Evolutionary conservation across 108 stramenopile genomes (phyloP).

Genomic region (Fistulifera pelliculosa): DNA sequence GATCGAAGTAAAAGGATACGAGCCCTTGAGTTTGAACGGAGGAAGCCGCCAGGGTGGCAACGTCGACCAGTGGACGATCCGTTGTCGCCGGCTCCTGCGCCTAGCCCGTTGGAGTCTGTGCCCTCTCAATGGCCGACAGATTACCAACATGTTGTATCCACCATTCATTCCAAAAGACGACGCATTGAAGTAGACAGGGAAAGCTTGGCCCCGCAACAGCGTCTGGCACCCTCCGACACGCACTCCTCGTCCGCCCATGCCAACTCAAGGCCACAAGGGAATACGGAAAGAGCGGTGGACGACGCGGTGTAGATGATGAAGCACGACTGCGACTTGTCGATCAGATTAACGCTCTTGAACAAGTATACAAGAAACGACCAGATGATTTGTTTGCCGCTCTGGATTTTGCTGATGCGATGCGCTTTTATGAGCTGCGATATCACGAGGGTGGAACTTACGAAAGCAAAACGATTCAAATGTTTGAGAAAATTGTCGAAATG

Average conservation of each 20-base stretch:
- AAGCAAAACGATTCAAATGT: slow-evolving; percentile 50
- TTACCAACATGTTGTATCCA: neutral
- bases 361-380: slow-evolving; percentile 13
- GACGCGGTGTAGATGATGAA: neutral
- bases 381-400: slow-evolving; percentile 27
- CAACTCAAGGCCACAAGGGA: slow-evolving; percentile 4
- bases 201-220: neutral
- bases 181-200: neutral
- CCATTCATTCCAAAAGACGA: neutral
- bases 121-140: neutral
- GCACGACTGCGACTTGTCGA: neutral
- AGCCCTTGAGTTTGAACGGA: neutral
- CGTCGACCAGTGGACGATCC: slow-evolving; percentile 3
- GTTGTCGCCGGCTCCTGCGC: neutral
- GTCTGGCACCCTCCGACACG: neutral
- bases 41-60: no score
- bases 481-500: slow-evolving; percentile 32
- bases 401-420: slow-evolving; percentile 50
- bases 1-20: neutral
- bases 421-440: slow-evolving; percentile 47
- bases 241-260: neutral
- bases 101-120: neutral
- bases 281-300: slow-evolving; percentile 1
- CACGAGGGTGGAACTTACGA: slow-evolving; percentile 73
- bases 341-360: neutral